Percentiles rank a stretch among this genome's conserved stretches.
phyloP scores from a whole-genome alignment of 2,329 filamentous ascomycete genomes.

The Macrophomina pseudophaseolina region DNA sequence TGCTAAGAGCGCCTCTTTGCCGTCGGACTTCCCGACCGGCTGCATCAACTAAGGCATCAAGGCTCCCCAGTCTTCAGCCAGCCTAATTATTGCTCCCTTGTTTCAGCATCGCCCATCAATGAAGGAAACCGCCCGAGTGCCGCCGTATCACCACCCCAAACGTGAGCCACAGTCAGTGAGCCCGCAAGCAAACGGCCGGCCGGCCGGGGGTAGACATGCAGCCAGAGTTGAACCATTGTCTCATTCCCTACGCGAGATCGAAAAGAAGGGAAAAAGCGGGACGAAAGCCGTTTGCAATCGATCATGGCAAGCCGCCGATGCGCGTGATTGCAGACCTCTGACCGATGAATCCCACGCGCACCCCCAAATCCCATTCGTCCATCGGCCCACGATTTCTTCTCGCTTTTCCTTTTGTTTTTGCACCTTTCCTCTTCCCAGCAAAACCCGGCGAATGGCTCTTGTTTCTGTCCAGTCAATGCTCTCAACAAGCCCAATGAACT shows the following conservation, averaged over 20 bases:
- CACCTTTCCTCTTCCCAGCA: too few relatives aligned
- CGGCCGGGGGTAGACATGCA: background rate
- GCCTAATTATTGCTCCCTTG: background rate
- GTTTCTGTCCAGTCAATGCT: too few relatives aligned
- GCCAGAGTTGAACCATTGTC: background rate
- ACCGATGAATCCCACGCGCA: too few relatives aligned
- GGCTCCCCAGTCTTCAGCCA: background rate
- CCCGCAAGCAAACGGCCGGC: background rate
- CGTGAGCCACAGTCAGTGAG: background rate
- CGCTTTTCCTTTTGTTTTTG: too few relatives aligned
- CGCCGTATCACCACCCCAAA: background rate
- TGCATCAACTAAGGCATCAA: background rate
- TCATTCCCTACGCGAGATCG: slow-evolving; percentile 1
- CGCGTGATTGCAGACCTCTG: background rate
- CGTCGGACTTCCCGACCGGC: background rate
- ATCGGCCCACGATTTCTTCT: too few relatives aligned
- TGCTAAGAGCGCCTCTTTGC: background rate
- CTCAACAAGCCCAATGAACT: too few relatives aligned
- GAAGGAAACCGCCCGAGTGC: background rate
- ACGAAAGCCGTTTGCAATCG: background rate
- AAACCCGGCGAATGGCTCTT: too few relatives aligned
- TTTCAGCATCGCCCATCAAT: background rate
- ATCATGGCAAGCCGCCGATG: background rate
- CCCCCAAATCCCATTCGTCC: too few relatives aligned
- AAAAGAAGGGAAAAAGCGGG: background rate